phyloP scores from a whole-genome alignment of 495 filamentous ascomycete genomes.

The Penicillium verhagenii region DNA sequence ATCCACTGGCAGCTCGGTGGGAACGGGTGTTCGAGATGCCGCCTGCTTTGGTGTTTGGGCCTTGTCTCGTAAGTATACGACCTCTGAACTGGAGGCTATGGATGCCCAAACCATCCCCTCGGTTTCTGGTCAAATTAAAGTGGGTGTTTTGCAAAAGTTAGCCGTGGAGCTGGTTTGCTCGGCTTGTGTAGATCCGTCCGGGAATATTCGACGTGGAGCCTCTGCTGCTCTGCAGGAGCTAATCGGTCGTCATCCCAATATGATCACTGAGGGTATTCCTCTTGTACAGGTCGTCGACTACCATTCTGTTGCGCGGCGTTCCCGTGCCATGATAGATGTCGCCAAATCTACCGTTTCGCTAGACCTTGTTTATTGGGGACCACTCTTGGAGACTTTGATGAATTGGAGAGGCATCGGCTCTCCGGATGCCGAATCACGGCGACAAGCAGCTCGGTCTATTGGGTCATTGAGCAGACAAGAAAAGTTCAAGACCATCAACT shows the following conservation, averaged over 20 bases:
- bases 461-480: conserved; percentile 53
- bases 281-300: conserved; percentile 91
- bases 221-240: conserved; percentile 94
- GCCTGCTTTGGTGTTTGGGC: conserved; percentile 96
- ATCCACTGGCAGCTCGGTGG: conserved; percentile 76
- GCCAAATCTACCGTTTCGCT: conserved; percentile 64
- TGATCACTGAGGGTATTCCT: conserved; percentile 72
- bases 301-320: conserved; percentile 83
- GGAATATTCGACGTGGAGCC: conserved; percentile 88
- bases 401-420: conserved; percentile 86
- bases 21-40: conserved; percentile 92
- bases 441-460: conserved; percentile 67
- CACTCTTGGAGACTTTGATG: conserved; percentile 68
- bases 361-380: conserved; percentile 64
- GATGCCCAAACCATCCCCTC: conserved; percentile 37
- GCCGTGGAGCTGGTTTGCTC: conserved; percentile 76
- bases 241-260: conserved; percentile 87
- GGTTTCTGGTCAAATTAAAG: conserved; percentile 23
- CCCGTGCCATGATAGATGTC: conserved; percentile 75
- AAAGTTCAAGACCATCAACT: conserved; percentile 29
- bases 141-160: conserved; percentile 65
- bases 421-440: conserved; percentile 67
- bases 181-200: conserved; percentile 83
- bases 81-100: conserved; percentile 68
- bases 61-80: conserved; percentile 82